Evolutionary conservation across 768 basidiomycete species (phyloP).

Genomic region (Leccinum fibrillosum): DNA sequence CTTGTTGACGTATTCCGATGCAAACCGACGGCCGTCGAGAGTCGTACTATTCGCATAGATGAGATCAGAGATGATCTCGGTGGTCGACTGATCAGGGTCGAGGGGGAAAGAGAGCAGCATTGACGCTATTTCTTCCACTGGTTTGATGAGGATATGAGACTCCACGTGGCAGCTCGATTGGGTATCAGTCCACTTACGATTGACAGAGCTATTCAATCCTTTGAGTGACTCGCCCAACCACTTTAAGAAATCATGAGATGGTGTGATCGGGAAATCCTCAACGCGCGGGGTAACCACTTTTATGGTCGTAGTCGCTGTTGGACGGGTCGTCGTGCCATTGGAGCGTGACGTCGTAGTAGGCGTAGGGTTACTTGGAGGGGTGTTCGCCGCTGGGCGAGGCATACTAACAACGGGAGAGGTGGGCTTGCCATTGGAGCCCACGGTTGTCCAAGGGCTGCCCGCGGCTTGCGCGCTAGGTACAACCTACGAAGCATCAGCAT

Average conservation of each 20-base stretch:
- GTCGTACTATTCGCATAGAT: conserved; percentile 95
- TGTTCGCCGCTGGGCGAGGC: conserved; percentile 34
- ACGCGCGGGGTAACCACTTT: conserved; percentile 35
- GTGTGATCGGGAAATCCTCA: conserved; percentile 64
- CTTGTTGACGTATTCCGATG: conserved; percentile 83
- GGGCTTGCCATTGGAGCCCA: conserved; percentile 74
- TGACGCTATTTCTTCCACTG: conserved; percentile 94
- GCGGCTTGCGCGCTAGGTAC: conserved; percentile 31
- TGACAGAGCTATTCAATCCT: conserved; percentile 56
- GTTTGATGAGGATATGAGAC: conserved; percentile 19
- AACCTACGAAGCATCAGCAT: conserved; percentile 27
- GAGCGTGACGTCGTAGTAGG: conserved; percentile 35
- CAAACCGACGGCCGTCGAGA: conserved; percentile 92
- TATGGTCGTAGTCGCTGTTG: conserved; percentile 35
- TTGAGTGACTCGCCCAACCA: conserved; percentile 88
- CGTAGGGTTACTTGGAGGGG: conserved; percentile 27
- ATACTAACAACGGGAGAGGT: conserved; percentile 26
- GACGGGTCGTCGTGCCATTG: conserved; percentile 36
- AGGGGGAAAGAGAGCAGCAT: conserved; percentile 95
- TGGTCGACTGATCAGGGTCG: conserved; percentile 76
- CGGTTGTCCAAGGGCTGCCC: conserved; percentile 78
- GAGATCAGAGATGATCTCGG: conserved; percentile 92
- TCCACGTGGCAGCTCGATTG: conserved; percentile 1
- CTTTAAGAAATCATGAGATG: conserved; percentile 87
- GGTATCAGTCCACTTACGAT: conserved; percentile 38